These are phyloP conservation scores for Irpex lacteus DNA, from an alignment of 1,284 basidiomycete genomes.

Conservation along the genomic window DNA sequence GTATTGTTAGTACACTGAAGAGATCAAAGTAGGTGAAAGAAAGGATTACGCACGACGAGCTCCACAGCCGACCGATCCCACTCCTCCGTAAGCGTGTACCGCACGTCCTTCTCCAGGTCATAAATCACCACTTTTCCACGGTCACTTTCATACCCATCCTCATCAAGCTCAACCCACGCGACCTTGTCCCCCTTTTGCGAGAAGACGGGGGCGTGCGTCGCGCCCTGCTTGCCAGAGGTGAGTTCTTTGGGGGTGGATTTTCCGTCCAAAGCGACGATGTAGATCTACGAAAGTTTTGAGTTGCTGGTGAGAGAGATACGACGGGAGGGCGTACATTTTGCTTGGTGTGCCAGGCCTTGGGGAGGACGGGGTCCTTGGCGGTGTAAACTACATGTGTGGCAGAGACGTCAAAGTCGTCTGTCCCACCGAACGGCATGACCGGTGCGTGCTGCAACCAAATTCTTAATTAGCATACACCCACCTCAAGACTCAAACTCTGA, in stretches of 20 bases:
- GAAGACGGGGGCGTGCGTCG: conserved; percentile 70
- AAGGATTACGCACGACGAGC: conserved; percentile 53
- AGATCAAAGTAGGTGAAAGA: too few species aligned
- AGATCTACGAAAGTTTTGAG: conserved; percentile 43
- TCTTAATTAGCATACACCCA: too few species aligned
- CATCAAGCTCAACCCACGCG: conserved; percentile 83
- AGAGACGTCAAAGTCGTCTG: conserved; percentile 77
- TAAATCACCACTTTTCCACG: conserved; percentile 79
- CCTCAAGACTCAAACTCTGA: too few species aligned
- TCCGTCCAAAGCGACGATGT: conserved; percentile 56
- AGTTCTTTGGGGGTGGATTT: conserved; percentile 54
- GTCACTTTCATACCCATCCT: conserved; percentile 88
- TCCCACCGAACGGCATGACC: conserved; percentile 80
- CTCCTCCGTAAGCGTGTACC: conserved; percentile 68
- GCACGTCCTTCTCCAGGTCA: conserved; percentile 63
- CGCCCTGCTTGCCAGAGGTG: conserved; percentile 82
- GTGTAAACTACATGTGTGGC: conserved; percentile 73
- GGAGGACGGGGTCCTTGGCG: conserved; percentile 75
- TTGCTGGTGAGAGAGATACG: too few species aligned
- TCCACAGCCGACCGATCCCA: conserved; percentile 81
- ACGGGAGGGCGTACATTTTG: conserved; percentile 52
- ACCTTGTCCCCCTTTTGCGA: conserved; percentile 66
- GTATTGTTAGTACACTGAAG: too few species aligned
- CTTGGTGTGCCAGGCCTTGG: conserved; percentile 75
- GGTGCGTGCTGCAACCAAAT: conserved; percentile 53